These are phyloP conservation scores for Blastocladiella emersonii DNA, from an alignment of 371 early-diverging fungal genomes.

Conservation along the genomic window DNA sequence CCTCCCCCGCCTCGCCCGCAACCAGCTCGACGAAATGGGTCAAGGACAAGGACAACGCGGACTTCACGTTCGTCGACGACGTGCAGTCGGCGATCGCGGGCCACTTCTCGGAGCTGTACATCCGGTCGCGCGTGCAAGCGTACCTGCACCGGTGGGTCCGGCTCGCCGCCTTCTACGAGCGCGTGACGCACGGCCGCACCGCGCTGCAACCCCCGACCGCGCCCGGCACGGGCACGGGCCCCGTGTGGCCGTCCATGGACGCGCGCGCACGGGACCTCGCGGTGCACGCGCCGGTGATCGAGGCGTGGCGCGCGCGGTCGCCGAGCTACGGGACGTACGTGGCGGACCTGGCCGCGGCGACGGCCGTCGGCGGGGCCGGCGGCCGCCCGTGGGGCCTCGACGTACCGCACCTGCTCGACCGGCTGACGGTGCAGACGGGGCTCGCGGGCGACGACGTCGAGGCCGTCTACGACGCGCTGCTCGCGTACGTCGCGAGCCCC, in stretches of 20 bases:
- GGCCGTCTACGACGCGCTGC: slow-evolving; percentile 48
- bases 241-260: slow-evolving; percentile 54
- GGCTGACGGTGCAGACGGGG: slow-evolving; percentile 38
- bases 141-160: slow-evolving; percentile 71
- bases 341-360: slow-evolving; percentile 13
- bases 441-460: slow-evolving; percentile 48
- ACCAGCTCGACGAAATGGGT: too few species aligned
- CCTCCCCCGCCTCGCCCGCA: too few species aligned
- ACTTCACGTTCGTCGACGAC: slow-evolving; percentile 24
- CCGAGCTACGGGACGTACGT: slow-evolving; percentile 51
- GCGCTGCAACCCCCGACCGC: slow-evolving; percentile 30
- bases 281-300: slow-evolving; percentile 57
- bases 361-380: not conserved
- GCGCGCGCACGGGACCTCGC: slow-evolving; percentile 44
- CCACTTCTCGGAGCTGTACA: slow-evolving; percentile 71
- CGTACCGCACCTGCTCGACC: slow-evolving; percentile 46
- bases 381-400: slow-evolving; percentile 50
- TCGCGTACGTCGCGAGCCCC: slow-evolving; percentile 45
- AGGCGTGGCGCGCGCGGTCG: slow-evolving; percentile 61
- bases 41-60: slow-evolving; percentile 10
- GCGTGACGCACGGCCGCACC: slow-evolving; percentile 46
- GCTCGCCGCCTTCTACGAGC: slow-evolving; percentile 63
- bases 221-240: slow-evolving; percentile 44
- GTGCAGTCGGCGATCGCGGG: slow-evolving; percentile 44
- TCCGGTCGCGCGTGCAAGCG: slow-evolving; percentile 74